Evolutionary conservation across 345 rosid genomes (phyloP), one percentile per base, ranked within the genome.

Genomic region (Viola odorata): DNA sequence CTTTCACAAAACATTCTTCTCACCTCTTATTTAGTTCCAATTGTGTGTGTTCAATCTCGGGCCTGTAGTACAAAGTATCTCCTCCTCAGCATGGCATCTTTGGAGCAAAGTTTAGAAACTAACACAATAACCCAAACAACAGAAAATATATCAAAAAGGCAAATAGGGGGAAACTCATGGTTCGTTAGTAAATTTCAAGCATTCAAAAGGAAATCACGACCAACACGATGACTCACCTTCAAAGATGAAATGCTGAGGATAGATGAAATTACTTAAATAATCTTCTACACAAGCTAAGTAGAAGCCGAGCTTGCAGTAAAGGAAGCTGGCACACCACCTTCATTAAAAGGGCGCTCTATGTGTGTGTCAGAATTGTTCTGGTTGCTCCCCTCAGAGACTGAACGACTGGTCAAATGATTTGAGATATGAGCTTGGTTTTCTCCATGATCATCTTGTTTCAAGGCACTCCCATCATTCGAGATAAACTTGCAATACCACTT

Each of bases 161-260:
- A n/a, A 47, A 12, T 7, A 4, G 13, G n/a, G 13, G 1, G 50
- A 47, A 4, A 9, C 7, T 47, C 50, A 3, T 42, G 45, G 11
- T 42, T 42, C 11, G 11, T 6, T 7, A 6, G 45, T 6, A 42
- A 42, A 42, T 6, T 12, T 23, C 15, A 55, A 37, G 45, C 4
- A 13, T 3, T 6, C 0, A 14, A 5, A 0, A 39, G 12, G 32
- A 39, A 42, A 23, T 23, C 32, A 23, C 1, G 15, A 51, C 5
- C n/a, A 0, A 45, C 9, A 32, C 23, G 7, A 14, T 8, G 37
- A 47, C 77, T 64, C 62, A 81, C 81, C 79, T 76, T 61, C 77
- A 81, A 62, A 76, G 66, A 78, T 71, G 83, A 81, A 73, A 81
- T 58, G 78, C 71, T 41, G 78, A 73, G 80, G 82, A 70, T 47